A percentile compares a stretch with the other conserved stretches of the same genome.
These are phyloP conservation scores for Terana coerulea DNA, from an alignment of 768 basidiomycete species.

Conservation along the genomic window DNA sequence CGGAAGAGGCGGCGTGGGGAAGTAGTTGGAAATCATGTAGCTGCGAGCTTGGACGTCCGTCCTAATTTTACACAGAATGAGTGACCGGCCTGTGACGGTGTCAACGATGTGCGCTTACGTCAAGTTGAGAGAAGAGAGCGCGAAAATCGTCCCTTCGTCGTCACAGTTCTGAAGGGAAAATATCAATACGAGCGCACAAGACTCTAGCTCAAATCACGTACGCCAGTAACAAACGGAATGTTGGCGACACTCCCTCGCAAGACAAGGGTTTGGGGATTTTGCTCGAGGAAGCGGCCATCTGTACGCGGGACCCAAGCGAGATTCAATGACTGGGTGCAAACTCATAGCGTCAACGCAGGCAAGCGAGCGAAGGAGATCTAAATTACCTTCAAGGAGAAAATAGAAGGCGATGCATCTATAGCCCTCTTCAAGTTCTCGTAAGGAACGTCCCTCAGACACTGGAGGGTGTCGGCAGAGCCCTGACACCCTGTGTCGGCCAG, in stretches of 20 bases:
- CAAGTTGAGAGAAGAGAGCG: slow-evolving; percentile 24
- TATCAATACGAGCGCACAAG: background rate
- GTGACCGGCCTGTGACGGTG: background rate
- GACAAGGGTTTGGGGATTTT: slow-evolving; percentile 36
- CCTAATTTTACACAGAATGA: slow-evolving; percentile 11
- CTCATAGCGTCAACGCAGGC: too few species aligned
- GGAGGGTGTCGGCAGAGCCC: slow-evolving; percentile 32
- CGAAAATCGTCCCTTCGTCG: slow-evolving; percentile 52
- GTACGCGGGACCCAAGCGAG: slow-evolving; percentile 45
- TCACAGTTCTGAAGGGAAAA: slow-evolving; percentile 25
- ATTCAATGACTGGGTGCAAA: slow-evolving; percentile 10
- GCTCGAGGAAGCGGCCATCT: slow-evolving; percentile 46
- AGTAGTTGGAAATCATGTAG: slow-evolving; percentile 18
- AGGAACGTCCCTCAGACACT: slow-evolving; percentile 39
- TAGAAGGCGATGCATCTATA: slow-evolving; percentile 28
- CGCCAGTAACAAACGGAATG: slow-evolving; percentile 45
- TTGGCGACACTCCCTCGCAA: slow-evolving; percentile 41
- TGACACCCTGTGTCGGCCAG: slow-evolving; percentile 36
- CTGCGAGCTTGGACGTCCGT: slow-evolving; percentile 17
- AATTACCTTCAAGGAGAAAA: slow-evolving; percentile 22
- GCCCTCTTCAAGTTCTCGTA: slow-evolving; percentile 29
- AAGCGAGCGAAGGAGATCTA: too few species aligned
- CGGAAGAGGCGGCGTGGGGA: slow-evolving; percentile 19
- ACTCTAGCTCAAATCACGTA: slow-evolving; percentile 2
- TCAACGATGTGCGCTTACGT: slow-evolving; percentile 20